Conservation (phyloP, 805 yeast genomes). For the Schizosaccharomyces cryophilus region DNA sequence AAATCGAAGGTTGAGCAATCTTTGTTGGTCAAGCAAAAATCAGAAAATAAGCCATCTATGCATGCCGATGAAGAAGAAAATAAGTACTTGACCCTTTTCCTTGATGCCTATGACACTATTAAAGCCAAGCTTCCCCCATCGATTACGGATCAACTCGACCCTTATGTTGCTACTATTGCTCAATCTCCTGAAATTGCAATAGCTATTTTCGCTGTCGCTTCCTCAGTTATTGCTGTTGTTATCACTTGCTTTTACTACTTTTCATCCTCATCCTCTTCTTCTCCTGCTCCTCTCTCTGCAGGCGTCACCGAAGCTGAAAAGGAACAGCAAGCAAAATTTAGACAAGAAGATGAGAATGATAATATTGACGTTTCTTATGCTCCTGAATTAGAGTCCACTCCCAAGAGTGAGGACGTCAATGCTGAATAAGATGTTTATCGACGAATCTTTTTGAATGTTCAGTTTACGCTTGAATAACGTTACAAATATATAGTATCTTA, state of each 20-base stretch:
- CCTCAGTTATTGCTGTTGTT: slow-evolving; percentile 9
- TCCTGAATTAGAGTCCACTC: background rate
- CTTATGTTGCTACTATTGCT: background rate
- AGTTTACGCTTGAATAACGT: background rate
- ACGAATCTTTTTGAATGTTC: background rate
- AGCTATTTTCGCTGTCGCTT: slow-evolving; percentile 11
- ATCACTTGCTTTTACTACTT: slow-evolving; percentile 11
- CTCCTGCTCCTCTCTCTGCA: background rate
- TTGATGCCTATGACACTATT: background rate
- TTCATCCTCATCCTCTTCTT: background rate
- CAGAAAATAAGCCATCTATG: slow-evolving; percentile 10
- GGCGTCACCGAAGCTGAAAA: background rate
- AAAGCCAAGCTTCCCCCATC: background rate
- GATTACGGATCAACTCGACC: background rate
- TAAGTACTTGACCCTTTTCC: slow-evolving; percentile 5
- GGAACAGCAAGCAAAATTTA: background rate
- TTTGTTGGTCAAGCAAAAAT: slow-evolving; percentile 8
- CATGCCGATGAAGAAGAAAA: slow-evolving; percentile 6
- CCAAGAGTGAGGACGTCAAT: background rate
- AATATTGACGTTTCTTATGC: background rate
- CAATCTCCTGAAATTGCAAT: slow-evolving; percentile 16
- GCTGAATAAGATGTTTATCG: background rate
- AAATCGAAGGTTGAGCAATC: slow-evolving; percentile 15
- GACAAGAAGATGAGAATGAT: background rate
- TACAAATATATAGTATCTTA: no score